Percentiles rank a stretch among this genome's conserved stretches.
Evolutionary conservation across 2,329 filamentous ascomycete genomes (phyloP).

Genomic region (Colletotrichum simmondsii): DNA sequence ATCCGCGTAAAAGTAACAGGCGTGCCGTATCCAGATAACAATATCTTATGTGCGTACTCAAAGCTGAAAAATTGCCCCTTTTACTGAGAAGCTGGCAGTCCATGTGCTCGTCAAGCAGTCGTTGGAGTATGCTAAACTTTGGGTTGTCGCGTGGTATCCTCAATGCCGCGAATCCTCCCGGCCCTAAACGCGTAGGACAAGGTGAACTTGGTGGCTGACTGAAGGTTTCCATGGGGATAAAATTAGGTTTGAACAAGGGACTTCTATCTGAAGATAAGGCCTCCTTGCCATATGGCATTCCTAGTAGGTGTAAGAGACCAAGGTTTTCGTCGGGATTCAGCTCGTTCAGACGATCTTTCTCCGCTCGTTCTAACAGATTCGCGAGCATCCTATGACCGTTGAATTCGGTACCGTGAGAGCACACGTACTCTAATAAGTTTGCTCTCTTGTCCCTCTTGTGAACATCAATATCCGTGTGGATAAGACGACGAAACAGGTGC

Average conservation of each 20-base stretch:
- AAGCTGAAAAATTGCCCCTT: neutral
- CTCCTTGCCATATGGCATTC: neutral
- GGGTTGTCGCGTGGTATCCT: neutral
- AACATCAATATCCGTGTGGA: neutral
- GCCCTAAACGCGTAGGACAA: neutral
- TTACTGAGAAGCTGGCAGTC: neutral
- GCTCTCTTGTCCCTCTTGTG: neutral
- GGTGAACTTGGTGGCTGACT: neutral
- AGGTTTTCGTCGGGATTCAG: neutral
- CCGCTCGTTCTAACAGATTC: neutral
- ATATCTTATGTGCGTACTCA: neutral
- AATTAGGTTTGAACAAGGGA: neutral
- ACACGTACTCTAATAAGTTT: neutral
- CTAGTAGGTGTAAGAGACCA: neutral
- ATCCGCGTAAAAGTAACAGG: neutral
- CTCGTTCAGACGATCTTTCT: neutral
- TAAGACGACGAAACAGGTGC: neutral
- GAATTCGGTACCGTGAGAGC: neutral
- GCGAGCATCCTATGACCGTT: constrained; percentile 1
- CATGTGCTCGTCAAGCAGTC: neutral
- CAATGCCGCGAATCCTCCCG: neutral
- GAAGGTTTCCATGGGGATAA: neutral
- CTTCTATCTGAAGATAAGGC: too few relatives aligned
- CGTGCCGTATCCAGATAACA: neutral
- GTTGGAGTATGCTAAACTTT: neutral